These are phyloP conservation scores for Podospora comata DNA, from an alignment of 495 filamentous ascomycete genomes.

Conservation along the genomic window DNA sequence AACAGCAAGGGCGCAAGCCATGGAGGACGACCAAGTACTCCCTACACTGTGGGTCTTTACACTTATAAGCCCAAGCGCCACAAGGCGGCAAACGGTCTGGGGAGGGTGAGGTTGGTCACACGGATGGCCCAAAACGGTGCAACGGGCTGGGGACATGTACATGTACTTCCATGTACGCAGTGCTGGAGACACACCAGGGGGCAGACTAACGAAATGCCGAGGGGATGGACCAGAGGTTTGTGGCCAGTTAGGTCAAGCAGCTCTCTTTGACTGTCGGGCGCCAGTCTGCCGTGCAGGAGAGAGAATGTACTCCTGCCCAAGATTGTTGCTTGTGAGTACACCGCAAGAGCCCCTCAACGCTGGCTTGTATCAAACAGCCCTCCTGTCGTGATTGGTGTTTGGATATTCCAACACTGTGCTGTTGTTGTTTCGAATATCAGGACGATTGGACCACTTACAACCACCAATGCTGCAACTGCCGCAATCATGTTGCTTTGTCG, in stretches of 20 bases:
- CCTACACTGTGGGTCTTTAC: neutral
- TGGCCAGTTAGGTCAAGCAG: neutral
- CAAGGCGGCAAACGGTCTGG: neutral
- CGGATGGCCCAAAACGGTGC: neutral
- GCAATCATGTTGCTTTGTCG: neutral
- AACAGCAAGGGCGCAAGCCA: neutral
- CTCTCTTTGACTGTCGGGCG: conserved; percentile 18
- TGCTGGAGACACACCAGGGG: neutral
- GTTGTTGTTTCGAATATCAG: conserved; percentile 1
- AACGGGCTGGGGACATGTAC: neutral
- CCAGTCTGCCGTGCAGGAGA: conserved; percentile 19
- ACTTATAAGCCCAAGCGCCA: neutral
- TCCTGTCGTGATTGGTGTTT: neutral
- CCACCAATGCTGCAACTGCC: neutral
- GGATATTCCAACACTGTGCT: neutral
- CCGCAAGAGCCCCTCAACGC: neutral
- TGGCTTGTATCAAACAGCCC: neutral
- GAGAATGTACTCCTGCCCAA: conserved; percentile 27
- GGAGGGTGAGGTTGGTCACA: neutral
- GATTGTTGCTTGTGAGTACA: conserved; percentile 21
- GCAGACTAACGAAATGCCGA: neutral
- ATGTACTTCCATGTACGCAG: neutral
- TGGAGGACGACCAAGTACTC: neutral
- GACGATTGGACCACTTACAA: neutral
- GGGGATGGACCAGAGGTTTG: conserved; percentile 1